Conservation (phyloP, 495 filamentous ascomycete genomes). For the Tuber melanosporum region DNA sequence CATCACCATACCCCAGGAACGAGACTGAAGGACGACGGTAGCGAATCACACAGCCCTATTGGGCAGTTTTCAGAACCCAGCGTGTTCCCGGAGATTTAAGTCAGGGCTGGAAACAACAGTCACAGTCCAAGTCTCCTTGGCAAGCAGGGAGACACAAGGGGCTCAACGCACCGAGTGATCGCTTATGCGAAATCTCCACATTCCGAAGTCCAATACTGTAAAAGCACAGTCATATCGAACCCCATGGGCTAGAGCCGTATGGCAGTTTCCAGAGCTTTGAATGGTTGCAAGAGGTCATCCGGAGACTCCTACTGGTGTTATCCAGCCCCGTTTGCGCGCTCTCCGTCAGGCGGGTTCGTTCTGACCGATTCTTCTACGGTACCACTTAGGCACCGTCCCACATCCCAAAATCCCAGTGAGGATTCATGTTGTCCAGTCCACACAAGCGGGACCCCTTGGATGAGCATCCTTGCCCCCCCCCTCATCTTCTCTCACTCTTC, state of each 20-base stretch:
- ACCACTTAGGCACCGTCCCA: neutral
- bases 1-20: neutral
- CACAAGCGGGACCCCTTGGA: too few relatives aligned
- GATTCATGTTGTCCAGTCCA: neutral
- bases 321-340: too few relatives aligned
- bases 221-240: too few relatives aligned
- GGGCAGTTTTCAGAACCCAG: neutral
- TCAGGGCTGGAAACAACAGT: neutral
- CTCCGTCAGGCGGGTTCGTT: too few relatives aligned
- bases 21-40: neutral
- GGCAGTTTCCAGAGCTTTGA: too few relatives aligned
- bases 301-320: too few relatives aligned
- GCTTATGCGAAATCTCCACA: neutral
- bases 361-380: too few relatives aligned
- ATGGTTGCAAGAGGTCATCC: too few relatives aligned
- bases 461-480: neutral
- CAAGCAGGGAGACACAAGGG: neutral
- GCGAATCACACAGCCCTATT: neutral
- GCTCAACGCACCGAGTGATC: neutral
- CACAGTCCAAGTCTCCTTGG: neutral
- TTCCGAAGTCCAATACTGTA: neutral
- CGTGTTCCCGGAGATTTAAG: neutral
- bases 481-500: neutral
- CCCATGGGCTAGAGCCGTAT: too few relatives aligned
- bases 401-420: neutral